Conservation (phyloP, 495 filamentous ascomycete species). For the Thozetella sp. region DNA sequence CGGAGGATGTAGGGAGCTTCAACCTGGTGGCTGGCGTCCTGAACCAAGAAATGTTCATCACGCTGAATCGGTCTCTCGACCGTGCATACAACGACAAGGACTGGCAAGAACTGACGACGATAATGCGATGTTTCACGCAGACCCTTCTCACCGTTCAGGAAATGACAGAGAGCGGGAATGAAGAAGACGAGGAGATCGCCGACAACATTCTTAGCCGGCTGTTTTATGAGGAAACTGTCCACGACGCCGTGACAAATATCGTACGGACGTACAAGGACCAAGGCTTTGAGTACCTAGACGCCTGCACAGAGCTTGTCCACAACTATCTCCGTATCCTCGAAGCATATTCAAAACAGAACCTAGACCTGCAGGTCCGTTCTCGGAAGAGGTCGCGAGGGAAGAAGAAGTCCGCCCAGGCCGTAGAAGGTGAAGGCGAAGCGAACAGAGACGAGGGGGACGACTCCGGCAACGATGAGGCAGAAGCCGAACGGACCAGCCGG, state of each 20-base stretch:
- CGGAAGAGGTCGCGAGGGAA: slow-evolving; percentile 67
- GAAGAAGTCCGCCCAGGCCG: slow-evolving; percentile 58
- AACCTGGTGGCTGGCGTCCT: slow-evolving; percentile 84
- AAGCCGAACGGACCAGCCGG: slow-evolving; percentile 64
- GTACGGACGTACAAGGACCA: slow-evolving; percentile 86
- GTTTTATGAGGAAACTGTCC: slow-evolving; percentile 95
- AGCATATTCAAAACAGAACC: slow-evolving; percentile 90
- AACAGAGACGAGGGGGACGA: slow-evolving; percentile 26
- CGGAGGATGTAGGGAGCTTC: slow-evolving; percentile 74
- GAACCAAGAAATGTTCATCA: slow-evolving; percentile 90
- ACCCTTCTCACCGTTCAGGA: slow-evolving; percentile 92
- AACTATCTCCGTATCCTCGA: slow-evolving; percentile 93
- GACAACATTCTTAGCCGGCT: slow-evolving; percentile 96
- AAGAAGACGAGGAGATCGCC: slow-evolving; percentile 96
- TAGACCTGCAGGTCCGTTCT: slow-evolving; percentile 88
- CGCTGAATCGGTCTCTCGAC: slow-evolving; percentile 82
- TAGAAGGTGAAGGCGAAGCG: slow-evolving; percentile 10
- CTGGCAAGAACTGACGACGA: slow-evolving; percentile 84
- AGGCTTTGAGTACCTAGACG: slow-evolving; percentile 90
- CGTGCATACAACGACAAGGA: slow-evolving; percentile 75
- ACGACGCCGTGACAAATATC: slow-evolving; percentile 81
- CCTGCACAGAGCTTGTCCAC: slow-evolving; percentile 87
- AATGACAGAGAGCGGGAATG: slow-evolving; percentile 81
- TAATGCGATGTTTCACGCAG: slow-evolving; percentile 89
- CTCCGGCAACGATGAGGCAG: slow-evolving; percentile 76